Percentiles rank a stretch among this genome's conserved stretches.
Conservation (phyloP, 805 yeast species). For the Ascoidea rubescens region DNA sequence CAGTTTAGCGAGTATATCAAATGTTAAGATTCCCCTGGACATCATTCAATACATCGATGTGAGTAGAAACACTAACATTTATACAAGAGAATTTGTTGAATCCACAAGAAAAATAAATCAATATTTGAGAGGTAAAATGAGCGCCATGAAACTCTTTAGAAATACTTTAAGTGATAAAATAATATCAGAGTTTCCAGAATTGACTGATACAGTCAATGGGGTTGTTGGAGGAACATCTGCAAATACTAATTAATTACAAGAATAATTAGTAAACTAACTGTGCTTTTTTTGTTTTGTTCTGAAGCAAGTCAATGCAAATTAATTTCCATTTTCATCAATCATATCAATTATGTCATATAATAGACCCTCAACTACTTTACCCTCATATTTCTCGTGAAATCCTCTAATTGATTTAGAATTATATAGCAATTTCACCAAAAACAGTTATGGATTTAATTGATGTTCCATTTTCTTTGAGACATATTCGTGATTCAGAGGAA, state of each 20-base stretch:
- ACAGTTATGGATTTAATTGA: constrained; percentile 54
- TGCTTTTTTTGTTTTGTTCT: too few relatives aligned
- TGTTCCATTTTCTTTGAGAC: constrained; percentile 53
- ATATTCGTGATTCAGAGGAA: too few relatives aligned
- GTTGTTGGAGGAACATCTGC: constrained; percentile 39
- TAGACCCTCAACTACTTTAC: constrained; percentile 63
- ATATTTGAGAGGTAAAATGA: constrained; percentile 70
- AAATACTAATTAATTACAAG: too few relatives aligned
- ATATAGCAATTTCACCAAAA: constrained; percentile 52
- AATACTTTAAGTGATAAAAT: constrained; percentile 58
- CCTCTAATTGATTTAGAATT: constrained; percentile 25
- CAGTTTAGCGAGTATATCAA: too few relatives aligned
- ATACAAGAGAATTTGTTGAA: constrained; percentile 92
- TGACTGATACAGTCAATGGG: constrained; percentile 41
- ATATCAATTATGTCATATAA: constrained; percentile 78
- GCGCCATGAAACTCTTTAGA: constrained; percentile 49
- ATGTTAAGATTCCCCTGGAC: constrained; percentile 57
- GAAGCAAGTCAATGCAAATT: constrained; percentile 28
- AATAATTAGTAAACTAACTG: too few relatives aligned
- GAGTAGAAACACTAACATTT: constrained; percentile 94
- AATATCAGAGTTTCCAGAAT: constrained; percentile 65
- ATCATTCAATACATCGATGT: constrained; percentile 88
- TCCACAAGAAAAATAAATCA: constrained; percentile 86
- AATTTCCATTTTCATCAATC: too few relatives aligned
- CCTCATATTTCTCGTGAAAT: constrained; percentile 13